Percentiles rank a stretch among this genome's conserved stretches.
Conservation (phyloP, 2,329 filamentous ascomycete genomes). For the Cercospora zeina region DNA sequence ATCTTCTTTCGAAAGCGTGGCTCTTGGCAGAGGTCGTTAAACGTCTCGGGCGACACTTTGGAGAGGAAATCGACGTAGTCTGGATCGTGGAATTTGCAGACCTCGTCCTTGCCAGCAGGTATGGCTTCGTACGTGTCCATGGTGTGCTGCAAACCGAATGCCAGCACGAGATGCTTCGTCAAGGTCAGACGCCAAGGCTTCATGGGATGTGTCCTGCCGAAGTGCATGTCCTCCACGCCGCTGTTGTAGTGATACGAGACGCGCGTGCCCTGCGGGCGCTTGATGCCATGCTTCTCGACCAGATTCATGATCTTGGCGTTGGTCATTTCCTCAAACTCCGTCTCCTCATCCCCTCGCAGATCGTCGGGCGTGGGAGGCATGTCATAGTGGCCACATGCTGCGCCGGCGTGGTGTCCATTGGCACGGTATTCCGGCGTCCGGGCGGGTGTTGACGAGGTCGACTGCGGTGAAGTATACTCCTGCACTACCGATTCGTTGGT, state of each 20-base stretch:
- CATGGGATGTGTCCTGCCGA: slow-evolving; percentile 96
- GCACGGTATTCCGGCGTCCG: slow-evolving; percentile 10
- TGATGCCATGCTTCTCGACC: slow-evolving; percentile 66
- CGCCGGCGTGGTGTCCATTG: slow-evolving; percentile 4
- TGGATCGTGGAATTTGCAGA: slow-evolving; percentile 79
- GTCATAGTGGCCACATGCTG: slow-evolving; percentile 16
- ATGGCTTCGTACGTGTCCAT: slow-evolving; percentile 93
- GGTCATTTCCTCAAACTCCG: slow-evolving; percentile 43
- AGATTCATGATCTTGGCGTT: slow-evolving; percentile 55
- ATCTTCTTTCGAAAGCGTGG: slow-evolving; percentile 45
- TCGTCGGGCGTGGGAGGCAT: slow-evolving; percentile 43
- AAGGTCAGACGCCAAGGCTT: slow-evolving; percentile 96
- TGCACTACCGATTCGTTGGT: slow-evolving; percentile 16
- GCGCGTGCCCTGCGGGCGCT: slow-evolving; percentile 77
- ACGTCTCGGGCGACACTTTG: slow-evolving; percentile 39
- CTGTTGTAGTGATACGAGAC: slow-evolving; percentile 97
- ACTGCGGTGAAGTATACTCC: slow-evolving; percentile 10
- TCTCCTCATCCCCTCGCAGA: slow-evolving; percentile 52
- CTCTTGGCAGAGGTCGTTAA: slow-evolving; percentile 56
- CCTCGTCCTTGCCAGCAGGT: slow-evolving; percentile 81
- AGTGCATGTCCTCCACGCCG: slow-evolving; percentile 93
- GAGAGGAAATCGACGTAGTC: slow-evolving; percentile 89
- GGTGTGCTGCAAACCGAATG: slow-evolving; percentile 91
- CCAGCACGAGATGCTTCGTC: slow-evolving; percentile 90
- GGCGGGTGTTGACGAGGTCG: slow-evolving; percentile 2